Evolutionary conservation across 805 yeast species (phyloP), one percentile per base, ranked within the genome.

Genomic region (Starmerella stigmatis): DNA sequence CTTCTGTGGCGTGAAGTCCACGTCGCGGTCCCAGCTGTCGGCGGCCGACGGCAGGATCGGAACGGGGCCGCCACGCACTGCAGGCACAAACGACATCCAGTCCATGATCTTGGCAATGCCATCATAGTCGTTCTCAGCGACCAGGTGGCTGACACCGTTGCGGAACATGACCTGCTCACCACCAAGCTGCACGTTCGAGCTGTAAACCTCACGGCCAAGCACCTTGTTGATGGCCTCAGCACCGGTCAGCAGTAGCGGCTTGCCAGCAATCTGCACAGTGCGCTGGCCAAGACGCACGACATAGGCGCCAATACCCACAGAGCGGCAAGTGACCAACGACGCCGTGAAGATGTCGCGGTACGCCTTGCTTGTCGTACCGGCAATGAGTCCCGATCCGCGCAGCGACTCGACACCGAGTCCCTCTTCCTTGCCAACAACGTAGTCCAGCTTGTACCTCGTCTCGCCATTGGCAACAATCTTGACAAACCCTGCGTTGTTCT

Each of bases 261-360:
- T 97, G 34, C 98, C 98, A 66, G 92, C 96, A 58, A 92, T 83
- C 71, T 92, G 99, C 59, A 92, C 88, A 34, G 97, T 94, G 73
- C 99, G 82, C 74, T 92, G 97, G 60, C 99, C 99, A 56, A 92
- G 75, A 68, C 99, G 82, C 33, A 92, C 98, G 63, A 92, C 74
- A 64, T 92, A 92, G 37, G 99, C 99, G 72, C 99, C 99, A 65
- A 92, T 92, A 80, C 99, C 99, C 60, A 92, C 99, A 43, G 97
- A 88, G 74, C 99, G 81, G 71, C 97, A 88, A n/a, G 98, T 92
- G 45, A 92, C 98, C 64, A 92, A 73, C n/a, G 98, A 89, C 48
- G 88, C 78, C 17, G 99, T 92, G 72, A 92, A 92, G 52, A 92
- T 92, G 62, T 92, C 99, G 64, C 84, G 83, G 76, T 92, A 92